A percentile compares a stretch with the other conserved stretches of the same genome.
phyloP scores from a whole-genome alignment of 2,329 filamentous ascomycete species.

The Dactylellina leptospora region DNA sequence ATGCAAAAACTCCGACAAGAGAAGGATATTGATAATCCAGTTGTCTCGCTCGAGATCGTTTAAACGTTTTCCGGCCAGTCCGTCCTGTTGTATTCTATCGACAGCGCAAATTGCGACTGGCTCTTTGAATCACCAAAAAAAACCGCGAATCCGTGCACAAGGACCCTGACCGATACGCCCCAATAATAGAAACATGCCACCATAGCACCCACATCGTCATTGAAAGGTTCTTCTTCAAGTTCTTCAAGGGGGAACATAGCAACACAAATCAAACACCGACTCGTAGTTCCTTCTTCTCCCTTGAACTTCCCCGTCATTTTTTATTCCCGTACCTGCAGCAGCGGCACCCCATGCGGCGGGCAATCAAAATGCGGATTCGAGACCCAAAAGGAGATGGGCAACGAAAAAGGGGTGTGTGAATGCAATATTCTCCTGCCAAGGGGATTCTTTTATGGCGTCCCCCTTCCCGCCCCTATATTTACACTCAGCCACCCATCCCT shows the following conservation, averaged over 20 bases:
- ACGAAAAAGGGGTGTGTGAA: constrained; percentile 13
- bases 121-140: no score
- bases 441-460: constrained; percentile 1
- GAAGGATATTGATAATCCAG: constrained; percentile 10
- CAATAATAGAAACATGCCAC: constrained; percentile 35
- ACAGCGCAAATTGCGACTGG: no score
- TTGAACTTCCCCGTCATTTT: constrained; percentile 4
- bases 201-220: background rate
- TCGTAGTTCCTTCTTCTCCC: constrained; percentile 6
- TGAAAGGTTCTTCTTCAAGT: constrained; percentile 7
- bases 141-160: constrained; percentile 1
- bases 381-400: background rate
- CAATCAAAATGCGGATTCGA: constrained; percentile 8
- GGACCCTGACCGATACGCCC: background rate
- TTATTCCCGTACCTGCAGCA: constrained; percentile 10
- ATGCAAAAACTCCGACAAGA: constrained; percentile 1
- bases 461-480: constrained; percentile 47
- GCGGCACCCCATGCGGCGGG: constrained; percentile 14
- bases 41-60: constrained; percentile 12
- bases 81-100: no score
- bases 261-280: no score
- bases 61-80: no score
- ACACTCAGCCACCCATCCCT: background rate
- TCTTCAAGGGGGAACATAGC: no score
- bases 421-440: no score